phyloP scores from a whole-genome alignment of 2,329 filamentous ascomycete genomes.

The Thelonectria discophora region DNA sequence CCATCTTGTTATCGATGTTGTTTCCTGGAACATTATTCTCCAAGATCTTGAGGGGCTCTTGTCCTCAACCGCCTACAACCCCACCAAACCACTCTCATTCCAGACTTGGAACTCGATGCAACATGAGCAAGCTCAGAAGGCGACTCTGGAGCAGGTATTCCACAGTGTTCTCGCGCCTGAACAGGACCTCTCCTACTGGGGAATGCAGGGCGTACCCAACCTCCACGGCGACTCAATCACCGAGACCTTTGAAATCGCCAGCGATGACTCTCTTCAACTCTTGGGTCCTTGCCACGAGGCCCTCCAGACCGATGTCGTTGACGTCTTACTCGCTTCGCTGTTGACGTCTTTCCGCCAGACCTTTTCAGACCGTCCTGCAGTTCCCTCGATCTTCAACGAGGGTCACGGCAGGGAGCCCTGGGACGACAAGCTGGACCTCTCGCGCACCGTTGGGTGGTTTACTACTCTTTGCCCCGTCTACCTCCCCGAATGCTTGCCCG shows the following conservation, averaged over 20 bases:
- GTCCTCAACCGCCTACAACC: conserved; percentile 13
- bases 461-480: conserved; percentile 36
- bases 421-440: conserved; percentile 38
- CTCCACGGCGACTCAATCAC: neutral
- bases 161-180: neutral
- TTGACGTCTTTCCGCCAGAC: conserved; percentile 29
- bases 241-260: neutral
- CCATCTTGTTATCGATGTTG: conserved; percentile 51
- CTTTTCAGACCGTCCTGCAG: conserved; percentile 38
- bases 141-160: neutral
- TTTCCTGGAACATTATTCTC: conserved; percentile 53
- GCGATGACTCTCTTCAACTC: conserved; percentile 10
- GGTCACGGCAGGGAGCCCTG: conserved; percentile 46
- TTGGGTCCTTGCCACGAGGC: conserved; percentile 25
- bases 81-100: conserved; percentile 13
- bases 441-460: conserved; percentile 48
- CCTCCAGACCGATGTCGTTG: conserved; percentile 40
- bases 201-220: neutral
- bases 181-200: neutral
- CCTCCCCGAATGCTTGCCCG: conserved; percentile 28
- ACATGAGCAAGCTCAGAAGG: neutral
- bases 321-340: conserved; percentile 42
- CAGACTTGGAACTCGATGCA: conserved; percentile 16
- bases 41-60: conserved; percentile 52
- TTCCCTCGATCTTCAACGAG: conserved; percentile 41